phyloP scores from a whole-genome alignment of 2,329 filamentous ascomycete species.

The Purpureocillium takamizusanense region DNA sequence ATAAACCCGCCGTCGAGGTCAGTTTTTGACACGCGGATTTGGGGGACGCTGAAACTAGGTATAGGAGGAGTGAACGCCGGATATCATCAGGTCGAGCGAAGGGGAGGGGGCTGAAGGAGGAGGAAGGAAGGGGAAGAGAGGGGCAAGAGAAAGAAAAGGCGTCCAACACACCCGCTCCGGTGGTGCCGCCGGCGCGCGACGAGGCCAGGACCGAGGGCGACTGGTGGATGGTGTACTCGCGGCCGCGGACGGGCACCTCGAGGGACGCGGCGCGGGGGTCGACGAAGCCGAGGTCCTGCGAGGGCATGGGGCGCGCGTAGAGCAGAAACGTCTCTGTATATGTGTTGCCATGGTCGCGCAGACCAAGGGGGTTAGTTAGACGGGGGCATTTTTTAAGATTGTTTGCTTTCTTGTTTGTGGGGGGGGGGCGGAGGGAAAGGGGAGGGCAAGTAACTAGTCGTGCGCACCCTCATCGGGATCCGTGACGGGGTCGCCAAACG shows the following conservation, averaged over 20 bases:
- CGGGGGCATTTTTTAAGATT: no score
- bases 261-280: conserved; percentile 59
- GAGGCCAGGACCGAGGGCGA: conserved; percentile 77
- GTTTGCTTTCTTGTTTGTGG: no score
- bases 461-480: conserved; percentile 39
- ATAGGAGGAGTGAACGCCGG: no score
- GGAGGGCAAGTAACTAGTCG: not conserved
- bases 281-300: conserved; percentile 76
- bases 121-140: no score
- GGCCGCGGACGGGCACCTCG: conserved; percentile 57
- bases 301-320: conserved; percentile 68
- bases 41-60: no score
- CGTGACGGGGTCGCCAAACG: conserved; percentile 33
- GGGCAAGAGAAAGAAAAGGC: no score
- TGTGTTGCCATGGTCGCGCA: no score
- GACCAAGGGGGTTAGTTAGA: no score
- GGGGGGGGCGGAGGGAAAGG: not conserved
- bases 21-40: no score
- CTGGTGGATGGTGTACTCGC: conserved; percentile 70
- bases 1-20: no score
- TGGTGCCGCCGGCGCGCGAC: conserved; percentile 53
- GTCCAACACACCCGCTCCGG: conserved; percentile 41
- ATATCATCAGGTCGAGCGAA: no score
- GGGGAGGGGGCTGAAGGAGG: no score
- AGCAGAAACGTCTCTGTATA: conserved; percentile 82